Percentiles rank a stretch among this genome's conserved stretches.
Evolutionary conservation across 768 basidiomycete genomes (phyloP).

Genomic region (Phanerochaete sordida): DNA sequence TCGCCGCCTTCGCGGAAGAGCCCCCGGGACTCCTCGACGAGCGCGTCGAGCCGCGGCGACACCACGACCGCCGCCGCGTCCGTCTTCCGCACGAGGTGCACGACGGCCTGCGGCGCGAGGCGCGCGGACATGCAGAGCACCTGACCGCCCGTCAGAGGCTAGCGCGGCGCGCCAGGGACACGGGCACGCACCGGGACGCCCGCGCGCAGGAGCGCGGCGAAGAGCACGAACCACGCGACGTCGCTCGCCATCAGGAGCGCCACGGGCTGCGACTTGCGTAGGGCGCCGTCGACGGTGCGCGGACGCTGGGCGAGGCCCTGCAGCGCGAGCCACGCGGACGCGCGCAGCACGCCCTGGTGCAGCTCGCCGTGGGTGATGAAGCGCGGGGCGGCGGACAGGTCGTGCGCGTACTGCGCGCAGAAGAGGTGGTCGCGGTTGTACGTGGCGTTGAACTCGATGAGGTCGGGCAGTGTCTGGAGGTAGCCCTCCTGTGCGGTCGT

Average conservation of each 20-base stretch:
- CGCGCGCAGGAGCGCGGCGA: conserved; percentile 33
- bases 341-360: conserved; percentile 29
- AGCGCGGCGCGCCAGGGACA: background rate
- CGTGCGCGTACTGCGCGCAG: conserved; percentile 29
- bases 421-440: conserved; percentile 35
- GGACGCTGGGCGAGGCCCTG: conserved; percentile 22
- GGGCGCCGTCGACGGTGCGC: conserved; percentile 19
- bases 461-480: conserved; percentile 33
- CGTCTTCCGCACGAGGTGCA: conserved; percentile 32
- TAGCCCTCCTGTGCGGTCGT: conserved; percentile 23
- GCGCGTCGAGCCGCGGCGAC: conserved; percentile 28
- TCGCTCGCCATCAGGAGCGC: conserved; percentile 37
- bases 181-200: conserved; percentile 32
- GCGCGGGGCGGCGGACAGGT: conserved; percentile 22
- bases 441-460: conserved; percentile 33
- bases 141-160: conserved; percentile 15
- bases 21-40: conserved; percentile 27
- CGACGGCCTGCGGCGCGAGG: conserved; percentile 32
- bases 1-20: conserved; percentile 7
- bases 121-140: conserved; percentile 35
- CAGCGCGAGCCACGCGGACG: conserved; percentile 31
- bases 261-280: conserved; percentile 28
- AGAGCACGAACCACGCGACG: conserved; percentile 34
- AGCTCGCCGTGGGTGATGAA: conserved; percentile 34
- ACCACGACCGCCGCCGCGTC: conserved; percentile 28